Percentiles rank a stretch among this genome's conserved stretches.
Conservation (phyloP, 108 stramenopile species). For the Discostella pseudostelligera region DNA sequence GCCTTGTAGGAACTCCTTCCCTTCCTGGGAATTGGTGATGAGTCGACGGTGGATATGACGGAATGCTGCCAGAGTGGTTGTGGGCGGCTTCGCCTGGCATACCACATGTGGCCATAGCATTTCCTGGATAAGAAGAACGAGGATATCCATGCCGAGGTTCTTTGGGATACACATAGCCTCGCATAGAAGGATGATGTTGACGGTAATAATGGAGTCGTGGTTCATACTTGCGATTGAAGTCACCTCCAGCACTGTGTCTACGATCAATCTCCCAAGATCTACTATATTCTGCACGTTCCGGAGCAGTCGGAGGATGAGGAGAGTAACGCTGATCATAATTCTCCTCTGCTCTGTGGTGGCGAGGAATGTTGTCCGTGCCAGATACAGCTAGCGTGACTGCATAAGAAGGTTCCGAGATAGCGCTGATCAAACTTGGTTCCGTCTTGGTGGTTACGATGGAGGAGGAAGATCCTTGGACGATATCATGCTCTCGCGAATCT, state of each 20-base stretch:
- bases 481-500: not conserved
- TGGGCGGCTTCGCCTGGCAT: not conserved
- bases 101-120: not conserved
- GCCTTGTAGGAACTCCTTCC: not conserved
- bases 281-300: not conserved
- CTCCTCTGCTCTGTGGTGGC: not conserved
- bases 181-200: conserved; percentile 2
- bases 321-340: conserved; percentile 7
- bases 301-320: not conserved
- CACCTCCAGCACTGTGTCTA: not conserved
- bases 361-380: not conserved
- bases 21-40: conserved; percentile 7
- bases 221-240: not conserved
- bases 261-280: conserved; percentile 10
- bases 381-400: too few relatives aligned
- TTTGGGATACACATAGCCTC: not conserved
- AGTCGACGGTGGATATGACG: not conserved
- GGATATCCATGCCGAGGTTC: not conserved
- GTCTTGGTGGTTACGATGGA: not conserved
- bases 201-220: conserved; percentile 4
- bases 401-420: conserved; percentile 3
- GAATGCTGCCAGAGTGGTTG: not conserved
- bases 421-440: not conserved
- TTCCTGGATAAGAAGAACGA: not conserved
- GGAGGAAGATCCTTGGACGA: not conserved